phyloP scores from a whole-genome alignment of 495 filamentous ascomycete species.

The Aspergillus hancockii region DNA sequence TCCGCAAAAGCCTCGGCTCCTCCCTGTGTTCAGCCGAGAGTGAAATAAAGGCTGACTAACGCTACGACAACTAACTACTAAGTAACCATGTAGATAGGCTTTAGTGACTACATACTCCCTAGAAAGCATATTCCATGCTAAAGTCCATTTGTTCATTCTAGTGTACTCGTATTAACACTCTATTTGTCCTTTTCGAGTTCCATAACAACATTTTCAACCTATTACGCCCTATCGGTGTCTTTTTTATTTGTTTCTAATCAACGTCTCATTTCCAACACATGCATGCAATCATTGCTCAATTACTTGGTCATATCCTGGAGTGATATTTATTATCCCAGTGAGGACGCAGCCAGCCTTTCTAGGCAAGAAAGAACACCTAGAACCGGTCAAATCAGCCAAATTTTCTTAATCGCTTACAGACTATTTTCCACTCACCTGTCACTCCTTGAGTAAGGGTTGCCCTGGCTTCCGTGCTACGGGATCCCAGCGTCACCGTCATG shows the following conservation, averaged over 20 bases:
- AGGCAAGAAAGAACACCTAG: constrained; percentile 39
- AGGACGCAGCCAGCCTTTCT: constrained; percentile 27
- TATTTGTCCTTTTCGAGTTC: background rate
- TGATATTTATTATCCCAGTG: background rate
- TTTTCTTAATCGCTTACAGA: background rate
- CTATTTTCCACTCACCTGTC: constrained; percentile 55
- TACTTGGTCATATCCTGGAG: background rate
- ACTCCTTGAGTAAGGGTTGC: constrained; percentile 86
- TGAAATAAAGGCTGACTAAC: background rate
- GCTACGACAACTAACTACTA: background rate
- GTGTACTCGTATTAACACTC: background rate
- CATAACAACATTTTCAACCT: background rate
- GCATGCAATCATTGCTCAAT: background rate
- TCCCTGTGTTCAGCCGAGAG: background rate
- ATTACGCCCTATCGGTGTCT: background rate
- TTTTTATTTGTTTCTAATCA: background rate
- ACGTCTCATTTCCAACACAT: background rate
- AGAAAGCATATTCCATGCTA: background rate
- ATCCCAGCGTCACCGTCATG: constrained; percentile 80
- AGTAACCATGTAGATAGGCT: background rate
- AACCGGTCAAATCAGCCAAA: constrained; percentile 4
- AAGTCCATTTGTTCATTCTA: background rate
- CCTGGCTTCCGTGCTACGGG: constrained; percentile 81
- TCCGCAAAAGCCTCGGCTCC: constrained; percentile 1
- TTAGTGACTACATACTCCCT: background rate